A percentile compares a stretch with the other conserved stretches of the same genome.
These are phyloP conservation scores for Triticum urartu DNA, from an alignment of 176 grass and related monocot genomes.

Conservation along the genomic window DNA sequence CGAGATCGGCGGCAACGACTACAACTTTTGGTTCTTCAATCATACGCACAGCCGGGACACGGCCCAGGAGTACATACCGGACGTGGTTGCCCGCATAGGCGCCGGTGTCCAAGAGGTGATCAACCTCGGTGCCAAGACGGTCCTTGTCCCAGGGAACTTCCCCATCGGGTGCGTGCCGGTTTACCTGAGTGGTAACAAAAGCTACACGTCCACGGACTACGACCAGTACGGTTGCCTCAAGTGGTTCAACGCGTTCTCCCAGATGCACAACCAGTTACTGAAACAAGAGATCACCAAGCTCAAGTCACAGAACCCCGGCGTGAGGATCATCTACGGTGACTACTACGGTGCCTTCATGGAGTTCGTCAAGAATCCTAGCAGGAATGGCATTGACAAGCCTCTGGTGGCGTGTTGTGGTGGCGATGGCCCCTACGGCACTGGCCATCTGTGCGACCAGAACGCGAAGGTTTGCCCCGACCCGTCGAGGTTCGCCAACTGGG, in stretches of 20 bases:
- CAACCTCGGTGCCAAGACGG: conserved; percentile 24
- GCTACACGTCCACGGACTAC: conserved; percentile 6
- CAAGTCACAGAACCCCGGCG: conserved; percentile 17
- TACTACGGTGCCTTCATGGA: conserved; percentile 40
- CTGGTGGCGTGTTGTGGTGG: conserved; percentile 41
- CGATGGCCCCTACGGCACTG: not conserved
- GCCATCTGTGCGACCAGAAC: not conserved
- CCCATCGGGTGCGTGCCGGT: conserved; percentile 38
- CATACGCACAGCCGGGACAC: not conserved
- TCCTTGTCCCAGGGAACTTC: conserved; percentile 46
- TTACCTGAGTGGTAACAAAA: conserved; percentile 12
- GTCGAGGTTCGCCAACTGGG: conserved; percentile 31
- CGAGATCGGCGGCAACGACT: conserved; percentile 65
- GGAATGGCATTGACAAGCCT: conserved; percentile 23
- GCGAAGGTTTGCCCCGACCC: conserved; percentile 27
- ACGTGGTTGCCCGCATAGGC: conserved; percentile 26
- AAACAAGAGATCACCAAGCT: not conserved
- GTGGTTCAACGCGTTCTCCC: conserved; percentile 41
- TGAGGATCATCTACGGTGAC: conserved; percentile 45
- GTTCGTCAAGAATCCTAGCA: not conserved
- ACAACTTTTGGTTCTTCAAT: conserved; percentile 34
- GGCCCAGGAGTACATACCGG: not conserved
- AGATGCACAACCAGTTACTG: conserved; percentile 41
- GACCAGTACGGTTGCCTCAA: conserved; percentile 32
- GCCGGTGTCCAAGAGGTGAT: conserved; percentile 31